phyloP scores from a whole-genome alignment of 2,329 filamentous ascomycete genomes.

The Pseudopyricularia javanii region DNA sequence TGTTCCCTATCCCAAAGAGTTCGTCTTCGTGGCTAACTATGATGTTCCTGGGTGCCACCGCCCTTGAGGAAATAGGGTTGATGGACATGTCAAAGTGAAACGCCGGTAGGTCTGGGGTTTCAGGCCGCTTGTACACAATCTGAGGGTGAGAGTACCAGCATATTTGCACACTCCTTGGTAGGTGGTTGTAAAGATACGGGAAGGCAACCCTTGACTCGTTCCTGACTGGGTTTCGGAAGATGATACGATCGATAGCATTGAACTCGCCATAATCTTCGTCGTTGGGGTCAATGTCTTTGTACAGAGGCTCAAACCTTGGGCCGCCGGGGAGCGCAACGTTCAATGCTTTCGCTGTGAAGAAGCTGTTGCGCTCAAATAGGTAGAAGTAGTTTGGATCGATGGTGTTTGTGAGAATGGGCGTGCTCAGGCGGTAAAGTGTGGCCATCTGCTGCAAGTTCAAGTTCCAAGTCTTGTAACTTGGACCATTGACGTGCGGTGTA shows the following conservation, averaged over 20 bases:
- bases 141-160: slow-evolving; percentile 93
- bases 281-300: slow-evolving; percentile 97
- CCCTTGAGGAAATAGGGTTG: slow-evolving; percentile 92
- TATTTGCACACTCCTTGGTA: slow-evolving; percentile 85
- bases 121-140: slow-evolving; percentile 76
- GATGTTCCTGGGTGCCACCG: slow-evolving; percentile 90
- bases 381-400: slow-evolving; percentile 97
- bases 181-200: slow-evolving; percentile 90
- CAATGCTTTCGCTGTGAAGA: slow-evolving; percentile 89
- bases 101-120: slow-evolving; percentile 80
- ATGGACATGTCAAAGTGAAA: slow-evolving; percentile 98
- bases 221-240: slow-evolving; percentile 87
- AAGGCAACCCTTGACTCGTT: slow-evolving; percentile 94
- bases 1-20: slow-evolving; percentile 71
- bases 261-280: slow-evolving; percentile 99
- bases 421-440: slow-evolving; percentile 80
- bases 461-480: slow-evolving; percentile 96
- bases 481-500: slow-evolving; percentile 86
- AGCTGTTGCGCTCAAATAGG: slow-evolving; percentile 90
- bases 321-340: slow-evolving; percentile 98
- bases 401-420: slow-evolving; percentile 80
- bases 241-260: slow-evolving; percentile 98
- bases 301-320: slow-evolving; percentile 89
- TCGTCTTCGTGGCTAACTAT: slow-evolving; percentile 86
- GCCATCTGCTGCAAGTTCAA: slow-evolving; percentile 91